Base-by-base conservation (phyloP, 148 eudicot genomes). In the Tetragonia tetragonoides region DNA sequence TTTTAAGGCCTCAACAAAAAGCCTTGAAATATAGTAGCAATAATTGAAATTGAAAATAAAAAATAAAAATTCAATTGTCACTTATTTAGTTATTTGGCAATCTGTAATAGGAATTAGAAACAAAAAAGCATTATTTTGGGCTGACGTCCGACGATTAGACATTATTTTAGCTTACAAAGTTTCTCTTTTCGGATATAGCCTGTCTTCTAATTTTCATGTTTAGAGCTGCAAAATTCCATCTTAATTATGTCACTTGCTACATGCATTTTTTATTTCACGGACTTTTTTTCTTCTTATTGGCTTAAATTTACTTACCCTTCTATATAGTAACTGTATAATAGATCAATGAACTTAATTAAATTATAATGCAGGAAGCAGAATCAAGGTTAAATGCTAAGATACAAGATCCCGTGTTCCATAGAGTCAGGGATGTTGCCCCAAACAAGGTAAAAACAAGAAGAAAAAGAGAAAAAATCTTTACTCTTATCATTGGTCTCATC, bases 361-460 rank as follows among this genome's bases (percentile, higher is more conserved):
- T 40, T 68, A 66, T 44, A 79, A 44, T 83, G 73, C 87, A 95
- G 99, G 97, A 70, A 63, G 97, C 95, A 2, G 98, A 96, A 82
- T 74, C 92, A 74, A 88, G 92, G 78, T 74, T 96, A 83, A 85
- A 83, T 60, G 92, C 93, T 70, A 72, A 76, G 61, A 90, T 96
- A 74, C 84, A 44, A 8, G 84, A 88, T 21, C 97, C 98, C 28
- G 51, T 88, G 49, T 90, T 96, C 86, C 95, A 93, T 76, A 87
- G 90, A 83, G 98, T 96, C 79, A 84, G 99, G 82, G 99, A 96
- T 82, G 99, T 96, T 82, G 98, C 99, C 73, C 99, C 99, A 66
- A 93, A 96, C 90, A 96, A 96, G 97, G 99, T 93, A 70, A 10
- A 28, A 28, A 28, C 34, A 28, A 28, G 1, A 0, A 28, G 34